Conservation (phyloP, 352 stramenopile species). For the Blastocystis sp. region DNA sequence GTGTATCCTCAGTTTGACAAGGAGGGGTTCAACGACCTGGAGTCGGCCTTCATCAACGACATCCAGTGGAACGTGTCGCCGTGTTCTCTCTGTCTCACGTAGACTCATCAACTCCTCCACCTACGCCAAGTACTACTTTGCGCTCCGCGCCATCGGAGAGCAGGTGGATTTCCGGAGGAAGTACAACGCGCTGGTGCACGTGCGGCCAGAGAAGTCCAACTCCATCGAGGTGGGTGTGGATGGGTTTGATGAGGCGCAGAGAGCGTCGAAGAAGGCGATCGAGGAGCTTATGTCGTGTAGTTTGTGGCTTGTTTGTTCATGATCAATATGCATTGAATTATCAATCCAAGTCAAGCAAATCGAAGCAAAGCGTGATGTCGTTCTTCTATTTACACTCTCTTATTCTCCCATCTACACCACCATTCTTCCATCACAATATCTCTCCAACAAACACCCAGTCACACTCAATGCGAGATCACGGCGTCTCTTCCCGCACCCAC, state of each 20-base stretch:
- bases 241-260: not conserved
- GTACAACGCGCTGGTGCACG: slow-evolving; percentile 77
- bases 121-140: slow-evolving; percentile 98
- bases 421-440: not conserved
- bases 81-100: slow-evolving; percentile 68
- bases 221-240: slow-evolving; percentile 68
- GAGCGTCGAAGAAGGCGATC: not conserved
- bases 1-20: slow-evolving; percentile 95
- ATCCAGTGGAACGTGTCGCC: slow-evolving; percentile 91
- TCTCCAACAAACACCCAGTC: slow-evolving; percentile 10
- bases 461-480: slow-evolving; percentile 58
- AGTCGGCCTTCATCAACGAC: slow-evolving; percentile 85
- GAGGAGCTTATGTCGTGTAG: slow-evolving; percentile 19
- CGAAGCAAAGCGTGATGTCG: too few species aligned
- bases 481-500: slow-evolving; percentile 80
- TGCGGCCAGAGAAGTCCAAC: slow-evolving; percentile 73
- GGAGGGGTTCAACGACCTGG: slow-evolving; percentile 88
- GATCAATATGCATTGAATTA: not conserved
- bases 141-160: slow-evolving; percentile 78
- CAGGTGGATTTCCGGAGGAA: slow-evolving; percentile 76
- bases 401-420: not conserved
- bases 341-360: not conserved
- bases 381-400: too few species aligned
- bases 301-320: not conserved
- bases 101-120: slow-evolving; percentile 63